Evolutionary conservation across 495 filamentous ascomycete genomes (phyloP), one percentile per base, ranked within the genome.

Genomic region (Penicillium pulvis): DNA sequence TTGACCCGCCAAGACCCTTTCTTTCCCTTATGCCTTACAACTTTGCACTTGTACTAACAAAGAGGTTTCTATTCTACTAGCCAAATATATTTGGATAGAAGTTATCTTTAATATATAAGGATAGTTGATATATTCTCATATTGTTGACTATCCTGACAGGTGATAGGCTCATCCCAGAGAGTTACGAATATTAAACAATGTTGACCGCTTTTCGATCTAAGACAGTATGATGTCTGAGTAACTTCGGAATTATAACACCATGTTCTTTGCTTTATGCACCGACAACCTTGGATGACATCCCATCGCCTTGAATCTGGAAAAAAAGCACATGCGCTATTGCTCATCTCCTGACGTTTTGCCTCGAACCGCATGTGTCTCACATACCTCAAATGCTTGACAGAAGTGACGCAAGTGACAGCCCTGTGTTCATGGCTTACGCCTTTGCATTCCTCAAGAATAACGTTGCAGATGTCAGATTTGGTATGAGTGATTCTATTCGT

Each of bases 1-100:
- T 51, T 28, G 48, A 58, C 55, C 42, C 46, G 53, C 51, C 50
- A 58, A 53, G 51, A 42, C 51, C 16, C 8, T n/a, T 41, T 42
- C 20, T 23, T 23, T 23, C 12, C 36, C n/a, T n/a, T 11, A 10
- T 33, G 17, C 30, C 30, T 33, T 50, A 9, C 16, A 41, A n/a
- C 16, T 17, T 36, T 36, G 33, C 46, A 23, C 20, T 23, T 23
- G 1, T 23, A 23, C 20, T 23, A 23, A 23, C 20, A 23, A 23
- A 23, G n/a, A 23, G 20, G 20, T 23, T 23, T 23, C 20, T 23
- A 2, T 23, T 23, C 20, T 23, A 23, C 20, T 23, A 2, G 20
- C 1, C 20, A 23, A 23, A 23, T 23, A 2, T 23, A 23, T 23
- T 23, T 23, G 20, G 2, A 23, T 23, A 23, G 2, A 23, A 2